Base-by-base conservation (phyloP, 441 rosid genomes). In the Bruguiera hainesii region DNA sequence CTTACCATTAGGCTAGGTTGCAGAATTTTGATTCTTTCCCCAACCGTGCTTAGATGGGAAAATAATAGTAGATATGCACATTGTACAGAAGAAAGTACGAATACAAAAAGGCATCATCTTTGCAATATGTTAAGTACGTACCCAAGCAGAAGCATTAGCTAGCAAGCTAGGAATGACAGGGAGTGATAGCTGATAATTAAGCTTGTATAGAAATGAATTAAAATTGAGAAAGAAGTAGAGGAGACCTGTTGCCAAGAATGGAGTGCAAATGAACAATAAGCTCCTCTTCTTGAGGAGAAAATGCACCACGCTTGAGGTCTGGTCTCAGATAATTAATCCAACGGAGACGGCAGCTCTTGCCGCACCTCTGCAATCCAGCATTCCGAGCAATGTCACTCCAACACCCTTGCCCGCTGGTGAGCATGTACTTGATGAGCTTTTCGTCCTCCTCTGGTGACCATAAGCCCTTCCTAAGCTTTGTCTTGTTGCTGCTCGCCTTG, bases 361-460 rank as follows among this genome's bases (percentile, higher is more conserved):
- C 96, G 51, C 98, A 92, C 20, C 98, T 76, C 60, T 70, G 89
- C 49, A 93, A 82, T 33, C 93, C 96, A 11, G 98, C 91, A 80
- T 88, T 90, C 51, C 86, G 81, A 9, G 98, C 96, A 61, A 92
- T 87, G 63, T 88, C 93, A 79, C 87, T 92, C 98, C 98, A 89
- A 49, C 93, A 87, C 1, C 96, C 96, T 71, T 90, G 93, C 35
- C 97, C 98, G 60, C 76, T 88, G 7, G 81, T 81, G 23, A 88
- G 23, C 96, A 90, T 93, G 62, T 90, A 93, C 51, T 83, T 87
- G 37, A 90, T 83, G 21, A 92, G 84, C 72, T 87, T 92, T 78
- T 92, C 96, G 46, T 92, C 98, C 82, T 92, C 98, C 60, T 92
- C 97, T 0, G 97, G 97, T 0, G 97, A 88, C 98, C 98, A 93